phyloP scores from a whole-genome alignment of 768 basidiomycete species.

The Botryobasidium botryosum region DNA sequence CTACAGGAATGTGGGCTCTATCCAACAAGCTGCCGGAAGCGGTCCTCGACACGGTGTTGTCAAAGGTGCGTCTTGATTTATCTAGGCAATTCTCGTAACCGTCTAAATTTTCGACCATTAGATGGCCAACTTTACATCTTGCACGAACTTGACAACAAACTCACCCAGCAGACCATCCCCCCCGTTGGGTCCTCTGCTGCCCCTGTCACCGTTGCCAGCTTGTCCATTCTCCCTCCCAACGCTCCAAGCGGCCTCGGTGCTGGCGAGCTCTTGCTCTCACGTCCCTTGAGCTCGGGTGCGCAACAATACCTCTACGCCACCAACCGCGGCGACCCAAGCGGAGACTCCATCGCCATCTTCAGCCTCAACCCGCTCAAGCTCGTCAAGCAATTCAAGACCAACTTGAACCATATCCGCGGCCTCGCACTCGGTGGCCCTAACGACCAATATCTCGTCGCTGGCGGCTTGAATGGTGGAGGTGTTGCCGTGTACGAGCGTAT shows the following conservation, averaged over 20 bases:
- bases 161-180: constrained; percentile 39
- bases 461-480: constrained; percentile 45
- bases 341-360: constrained; percentile 61
- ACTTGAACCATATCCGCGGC: constrained; percentile 53
- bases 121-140: constrained; percentile 49
- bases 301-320: constrained; percentile 50
- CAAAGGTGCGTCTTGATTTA: constrained; percentile 29
- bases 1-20: too few relatives aligned
- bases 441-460: constrained; percentile 45
- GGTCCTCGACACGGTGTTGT: constrained; percentile 58
- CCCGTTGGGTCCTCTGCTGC: constrained; percentile 25
- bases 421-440: constrained; percentile 49
- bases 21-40: constrained; percentile 35
- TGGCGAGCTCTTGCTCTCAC: constrained; percentile 50
- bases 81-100: too few relatives aligned
- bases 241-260: too few relatives aligned
- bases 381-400: constrained; percentile 46
- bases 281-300: constrained; percentile 33
- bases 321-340: constrained; percentile 56
- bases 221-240: constrained; percentile 26
- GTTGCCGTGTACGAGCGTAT: constrained; percentile 59
- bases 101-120: constrained; percentile 21
- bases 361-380: constrained; percentile 18
- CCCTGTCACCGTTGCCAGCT: constrained; percentile 18
- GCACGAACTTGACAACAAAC: constrained; percentile 43